Evolutionary conservation across 129 eudicot species (phyloP).

Genomic region (Chrysanthemum makinoi): DNA sequence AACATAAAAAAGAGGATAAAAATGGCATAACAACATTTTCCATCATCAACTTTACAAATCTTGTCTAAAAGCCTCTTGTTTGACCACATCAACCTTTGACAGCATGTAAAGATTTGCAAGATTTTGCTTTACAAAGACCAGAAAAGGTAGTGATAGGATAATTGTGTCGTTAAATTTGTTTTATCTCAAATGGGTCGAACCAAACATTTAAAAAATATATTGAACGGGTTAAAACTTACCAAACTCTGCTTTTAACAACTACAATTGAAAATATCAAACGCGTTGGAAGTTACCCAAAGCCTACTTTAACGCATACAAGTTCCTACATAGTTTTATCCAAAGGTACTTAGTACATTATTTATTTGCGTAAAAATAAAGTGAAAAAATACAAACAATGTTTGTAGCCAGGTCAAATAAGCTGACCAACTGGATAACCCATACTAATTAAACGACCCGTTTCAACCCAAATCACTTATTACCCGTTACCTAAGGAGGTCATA

Average conservation of each 20-base stretch:
- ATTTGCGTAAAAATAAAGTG: background rate
- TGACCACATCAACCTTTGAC: slow-evolving; percentile 13
- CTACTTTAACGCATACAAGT: background rate
- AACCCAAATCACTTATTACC: background rate
- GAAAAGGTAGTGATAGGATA: slow-evolving; percentile 7
- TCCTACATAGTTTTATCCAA: background rate
- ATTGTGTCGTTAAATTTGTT: background rate
- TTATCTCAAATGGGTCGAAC: background rate
- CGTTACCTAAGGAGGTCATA: background rate
- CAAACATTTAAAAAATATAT: background rate
- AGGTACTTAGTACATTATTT: background rate
- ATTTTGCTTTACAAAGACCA: slow-evolving; percentile 24
- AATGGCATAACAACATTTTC: slow-evolving; percentile 6
- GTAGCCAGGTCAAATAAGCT: background rate
- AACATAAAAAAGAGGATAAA: slow-evolving; percentile 19
- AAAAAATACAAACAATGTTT: background rate
- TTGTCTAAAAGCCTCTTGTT: slow-evolving; percentile 25
- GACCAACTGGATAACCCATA: background rate
- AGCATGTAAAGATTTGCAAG: slow-evolving; percentile 19
- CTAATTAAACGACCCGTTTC: background rate
- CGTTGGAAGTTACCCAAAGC: background rate
- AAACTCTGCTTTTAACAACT: background rate
- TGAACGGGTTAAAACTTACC: background rate
- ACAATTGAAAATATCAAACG: background rate
- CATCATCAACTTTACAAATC: slow-evolving; percentile 20